A percentile compares a stretch with the other conserved stretches of the same genome.
phyloP scores from a whole-genome alignment of 1,139 yeast species.

The Arxiozyma telluris region DNA sequence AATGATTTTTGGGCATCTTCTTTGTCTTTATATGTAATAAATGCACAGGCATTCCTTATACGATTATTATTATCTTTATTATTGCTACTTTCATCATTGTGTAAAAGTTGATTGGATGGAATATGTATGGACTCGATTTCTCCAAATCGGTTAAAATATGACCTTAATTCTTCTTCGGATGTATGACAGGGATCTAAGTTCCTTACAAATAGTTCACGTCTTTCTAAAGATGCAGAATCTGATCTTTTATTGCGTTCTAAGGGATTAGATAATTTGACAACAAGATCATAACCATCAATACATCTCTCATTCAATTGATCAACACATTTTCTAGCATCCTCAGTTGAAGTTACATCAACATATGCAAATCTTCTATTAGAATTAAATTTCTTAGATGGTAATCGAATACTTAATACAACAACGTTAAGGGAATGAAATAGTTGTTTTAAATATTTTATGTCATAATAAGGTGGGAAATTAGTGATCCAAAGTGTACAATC shows the following conservation, averaged over 20 bases:
- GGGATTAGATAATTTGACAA: slow-evolving; percentile 56
- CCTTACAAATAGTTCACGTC: slow-evolving; percentile 46
- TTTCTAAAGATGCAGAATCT: slow-evolving; percentile 40
- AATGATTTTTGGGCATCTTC: slow-evolving; percentile 36
- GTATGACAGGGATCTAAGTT: slow-evolving; percentile 41
- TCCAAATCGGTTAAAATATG: slow-evolving; percentile 38
- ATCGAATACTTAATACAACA: slow-evolving; percentile 41
- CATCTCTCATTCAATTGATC: slow-evolving; percentile 35
- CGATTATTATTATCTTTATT: not conserved
- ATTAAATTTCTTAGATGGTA: slow-evolving; percentile 56
- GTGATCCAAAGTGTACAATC: slow-evolving; percentile 38
- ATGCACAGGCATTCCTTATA: slow-evolving; percentile 46
- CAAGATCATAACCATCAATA: slow-evolving; percentile 32
- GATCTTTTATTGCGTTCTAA: slow-evolving; percentile 32
- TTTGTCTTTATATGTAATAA: slow-evolving; percentile 37
- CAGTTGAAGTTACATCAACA: slow-evolving; percentile 44
- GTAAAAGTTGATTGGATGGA: slow-evolving; percentile 32
- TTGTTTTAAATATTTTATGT: slow-evolving; percentile 34
- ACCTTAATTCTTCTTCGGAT: slow-evolving; percentile 25
- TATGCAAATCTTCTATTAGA: slow-evolving; percentile 66
- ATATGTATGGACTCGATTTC: slow-evolving; percentile 42
- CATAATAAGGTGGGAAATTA: slow-evolving; percentile 57
- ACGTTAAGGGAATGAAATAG: slow-evolving; percentile 38
- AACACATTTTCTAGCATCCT: slow-evolving; percentile 44
- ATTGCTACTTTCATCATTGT: not conserved